phyloP scores from a whole-genome alignment of 2,329 filamentous ascomycete species.

The Fusarium clavum region DNA sequence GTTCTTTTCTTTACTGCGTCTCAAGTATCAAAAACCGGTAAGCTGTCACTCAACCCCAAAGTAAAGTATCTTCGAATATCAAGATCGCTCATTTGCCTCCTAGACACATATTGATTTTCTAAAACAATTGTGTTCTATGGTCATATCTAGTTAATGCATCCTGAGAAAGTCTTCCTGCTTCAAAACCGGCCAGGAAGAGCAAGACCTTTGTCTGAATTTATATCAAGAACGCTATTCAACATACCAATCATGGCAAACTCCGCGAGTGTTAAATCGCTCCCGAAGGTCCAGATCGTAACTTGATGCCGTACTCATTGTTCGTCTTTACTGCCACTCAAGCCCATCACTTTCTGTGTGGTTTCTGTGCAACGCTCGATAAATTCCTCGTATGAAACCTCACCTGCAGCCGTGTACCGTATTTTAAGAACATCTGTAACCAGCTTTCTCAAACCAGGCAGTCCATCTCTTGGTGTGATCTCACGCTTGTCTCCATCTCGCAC shows the following conservation, averaged over 20 bases:
- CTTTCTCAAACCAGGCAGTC: conserved; percentile 6
- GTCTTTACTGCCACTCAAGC: neutral
- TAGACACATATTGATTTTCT: neutral
- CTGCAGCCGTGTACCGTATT: conserved; percentile 32
- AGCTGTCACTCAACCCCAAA: neutral
- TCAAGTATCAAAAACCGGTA: neutral
- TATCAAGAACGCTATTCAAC: neutral
- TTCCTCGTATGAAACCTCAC: conserved; percentile 11
- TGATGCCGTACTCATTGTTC: neutral
- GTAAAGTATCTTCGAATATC: neutral
- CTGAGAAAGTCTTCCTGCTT: neutral
- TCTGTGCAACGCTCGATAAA: conserved; percentile 26
- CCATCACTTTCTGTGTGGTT: conserved; percentile 13
- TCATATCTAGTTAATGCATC: neutral
- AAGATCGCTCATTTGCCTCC: neutral
- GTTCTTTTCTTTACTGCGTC: neutral
- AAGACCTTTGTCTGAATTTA: neutral
- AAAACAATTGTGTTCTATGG: neutral
- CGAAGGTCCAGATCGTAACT: neutral
- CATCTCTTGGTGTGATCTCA: conserved; percentile 29
- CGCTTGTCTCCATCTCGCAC: conserved; percentile 45
- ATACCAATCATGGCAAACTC: neutral
- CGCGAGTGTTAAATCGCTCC: neutral
- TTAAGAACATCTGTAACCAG: conserved; percentile 37
- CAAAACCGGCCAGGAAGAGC: neutral